Conservation (phyloP, 2,329 filamentous ascomycete genomes). For the Aureobasidium pullulans region DNA sequence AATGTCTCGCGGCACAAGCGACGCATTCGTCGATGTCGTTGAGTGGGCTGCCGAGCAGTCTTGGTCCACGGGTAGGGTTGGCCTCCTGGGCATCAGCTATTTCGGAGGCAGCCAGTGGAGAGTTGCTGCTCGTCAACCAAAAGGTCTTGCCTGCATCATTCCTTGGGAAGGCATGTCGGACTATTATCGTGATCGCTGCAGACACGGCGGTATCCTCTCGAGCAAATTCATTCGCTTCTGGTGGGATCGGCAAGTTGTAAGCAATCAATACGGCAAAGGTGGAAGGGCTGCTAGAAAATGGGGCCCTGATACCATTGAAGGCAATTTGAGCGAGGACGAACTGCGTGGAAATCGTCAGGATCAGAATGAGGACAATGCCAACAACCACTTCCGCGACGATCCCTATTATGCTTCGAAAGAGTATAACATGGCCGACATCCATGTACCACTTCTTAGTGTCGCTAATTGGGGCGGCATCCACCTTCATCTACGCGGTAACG, state of each 20-base stretch:
- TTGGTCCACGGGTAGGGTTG: conserved; percentile 23
- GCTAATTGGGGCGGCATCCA: conserved; percentile 65
- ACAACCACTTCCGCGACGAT: conserved; percentile 53
- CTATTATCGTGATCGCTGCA: conserved; percentile 40
- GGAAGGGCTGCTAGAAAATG: conserved; percentile 37
- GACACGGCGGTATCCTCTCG: conserved; percentile 27
- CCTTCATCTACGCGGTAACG: conserved; percentile 60
- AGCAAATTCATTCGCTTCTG: conserved; percentile 43
- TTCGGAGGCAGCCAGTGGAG: conserved; percentile 48
- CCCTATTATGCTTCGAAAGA: conserved; percentile 59
- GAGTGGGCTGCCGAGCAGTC: conserved; percentile 14
- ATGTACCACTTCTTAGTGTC: conserved; percentile 58
- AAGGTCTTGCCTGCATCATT: conserved; percentile 43
- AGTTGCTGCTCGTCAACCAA: conserved; percentile 44
- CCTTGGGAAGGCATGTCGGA: conserved; percentile 51
- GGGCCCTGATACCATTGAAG: conserved; percentile 31
- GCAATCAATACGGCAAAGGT: conserved; percentile 56
- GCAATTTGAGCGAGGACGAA: conserved; percentile 41
- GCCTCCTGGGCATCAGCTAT: conserved; percentile 41
- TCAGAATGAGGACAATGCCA: conserved; percentile 37
- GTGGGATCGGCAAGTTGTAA: conserved; percentile 56
- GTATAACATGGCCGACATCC: conserved; percentile 57
- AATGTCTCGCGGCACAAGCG: conserved; percentile 43
- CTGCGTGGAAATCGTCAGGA: conserved; percentile 40
- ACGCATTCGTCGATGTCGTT: conserved; percentile 14